Evolutionary conservation across 1,284 basidiomycete genomes (phyloP).

Genomic region (Schizophyllum amplum): DNA sequence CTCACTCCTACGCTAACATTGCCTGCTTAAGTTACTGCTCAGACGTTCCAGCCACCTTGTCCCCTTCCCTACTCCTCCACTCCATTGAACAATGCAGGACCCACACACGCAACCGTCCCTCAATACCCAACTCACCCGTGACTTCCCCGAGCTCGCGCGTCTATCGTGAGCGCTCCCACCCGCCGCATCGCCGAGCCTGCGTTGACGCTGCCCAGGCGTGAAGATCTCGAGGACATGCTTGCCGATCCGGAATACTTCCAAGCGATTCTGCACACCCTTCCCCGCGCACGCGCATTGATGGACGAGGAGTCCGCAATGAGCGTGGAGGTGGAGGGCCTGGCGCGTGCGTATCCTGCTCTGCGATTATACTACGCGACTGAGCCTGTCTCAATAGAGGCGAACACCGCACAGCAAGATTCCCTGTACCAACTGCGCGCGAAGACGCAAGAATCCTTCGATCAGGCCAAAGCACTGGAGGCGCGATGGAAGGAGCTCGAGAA

Average conservation of each 20-base stretch:
- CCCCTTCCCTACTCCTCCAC: not conserved
- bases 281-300: slow-evolving; percentile 66
- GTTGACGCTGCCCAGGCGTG: slow-evolving; percentile 40
- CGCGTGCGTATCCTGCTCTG: slow-evolving; percentile 39
- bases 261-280: slow-evolving; percentile 74
- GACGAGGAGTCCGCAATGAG: slow-evolving; percentile 71
- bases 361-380: not conserved
- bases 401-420: slow-evolving; percentile 65
- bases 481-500: slow-evolving; percentile 81
- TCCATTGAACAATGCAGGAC: not conserved
- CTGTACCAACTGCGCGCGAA: slow-evolving; percentile 69
- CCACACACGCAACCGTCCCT: not conserved
- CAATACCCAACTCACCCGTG: slow-evolving; percentile 41
- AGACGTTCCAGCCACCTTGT: not conserved
- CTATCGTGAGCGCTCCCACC: slow-evolving; percentile 46
- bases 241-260: slow-evolving; percentile 80
- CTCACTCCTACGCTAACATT: too few relatives aligned
- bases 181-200: slow-evolving; percentile 4
- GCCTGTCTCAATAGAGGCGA: slow-evolving; percentile 44
- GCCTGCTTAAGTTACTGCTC: too few relatives aligned
- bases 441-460: slow-evolving; percentile 78
- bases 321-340: slow-evolving; percentile 76
- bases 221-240: slow-evolving; percentile 84
- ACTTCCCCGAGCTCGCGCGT: slow-evolving; percentile 65
- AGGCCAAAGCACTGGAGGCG: slow-evolving; percentile 72